Base-by-base conservation (phyloP, 148 eudicot species). In the Arctostaphylos glauca region DNA sequence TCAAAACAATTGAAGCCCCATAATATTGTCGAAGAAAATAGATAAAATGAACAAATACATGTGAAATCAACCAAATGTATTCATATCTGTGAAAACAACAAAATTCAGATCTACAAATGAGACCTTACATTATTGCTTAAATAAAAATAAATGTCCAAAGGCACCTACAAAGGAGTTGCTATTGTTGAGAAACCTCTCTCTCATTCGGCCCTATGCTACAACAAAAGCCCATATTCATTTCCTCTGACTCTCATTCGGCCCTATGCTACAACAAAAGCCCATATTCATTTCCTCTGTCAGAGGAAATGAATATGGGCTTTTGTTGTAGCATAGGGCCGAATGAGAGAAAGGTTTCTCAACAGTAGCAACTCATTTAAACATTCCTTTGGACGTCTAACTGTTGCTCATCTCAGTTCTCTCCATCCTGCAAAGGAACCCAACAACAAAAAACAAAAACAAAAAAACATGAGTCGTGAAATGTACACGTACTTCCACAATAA, bases 341-440 rank as follows among this genome's bases (percentile, higher is more conserved):
- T 70, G 18, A 14, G 9, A 70, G 18, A 2, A 10, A 10, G 21
- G 38, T 66, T 23, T 70, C 44, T 14, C 47, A n/a, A n/a, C n/a
- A n/a, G n/a, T n/a, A n/a, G n/a, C n/a, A n/a, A n/a, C n/a, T n/a
- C n/a, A n/a, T n/a, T n/a, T n/a, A n/a, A n/a, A n/a, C n/a, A n/a
- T n/a, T n/a, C n/a, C n/a, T n/a, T n/a, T n/a, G n/a, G n/a, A n/a
- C n/a, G n/a, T n/a, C n/a, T n/a, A n/a, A n/a, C n/a, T n/a, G n/a
- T n/a, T n/a, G n/a, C n/a, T n/a, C 15, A 43, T 43, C 38, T 78
- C 70, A 59, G 38, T 59, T 53, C 71, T 58, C 53, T 78, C 41
- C 81, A 78, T 58, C 68, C 81, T 78, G 23, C 68, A 23, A 18
- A 18, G 21, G 80, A n/a, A n/a, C n/a, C n/a, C n/a, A n/a, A n/a